phyloP scores from a whole-genome alignment of 2,329 filamentous ascomycete genomes.

The Diaporthe vaccinii region DNA sequence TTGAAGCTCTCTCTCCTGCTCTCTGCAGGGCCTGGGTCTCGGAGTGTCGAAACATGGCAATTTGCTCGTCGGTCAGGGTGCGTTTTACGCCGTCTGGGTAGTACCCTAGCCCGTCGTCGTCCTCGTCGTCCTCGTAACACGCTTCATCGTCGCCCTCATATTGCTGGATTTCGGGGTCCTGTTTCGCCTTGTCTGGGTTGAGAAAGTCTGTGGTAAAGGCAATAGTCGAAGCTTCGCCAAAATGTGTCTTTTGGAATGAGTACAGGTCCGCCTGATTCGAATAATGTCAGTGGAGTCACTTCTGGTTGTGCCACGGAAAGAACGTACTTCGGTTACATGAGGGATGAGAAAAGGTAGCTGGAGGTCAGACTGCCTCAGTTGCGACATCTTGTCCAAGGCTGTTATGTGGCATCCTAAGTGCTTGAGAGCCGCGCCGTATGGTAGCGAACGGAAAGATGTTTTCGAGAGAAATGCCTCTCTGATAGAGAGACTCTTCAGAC shows the following conservation, averaged over 20 bases:
- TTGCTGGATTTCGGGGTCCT: conserved; percentile 46
- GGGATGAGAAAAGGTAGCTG: conserved; percentile 48
- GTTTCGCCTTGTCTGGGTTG: conserved; percentile 46
- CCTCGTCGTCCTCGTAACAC: conserved; percentile 54
- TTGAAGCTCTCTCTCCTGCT: conserved; percentile 54
- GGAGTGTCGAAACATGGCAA: conserved; percentile 89
- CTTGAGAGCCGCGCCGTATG: conserved; percentile 26
- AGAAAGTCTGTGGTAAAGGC: conserved; percentile 63
- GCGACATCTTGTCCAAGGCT: conserved; percentile 35
- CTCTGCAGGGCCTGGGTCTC: conserved; percentile 82
- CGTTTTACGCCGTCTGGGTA: conserved; percentile 90
- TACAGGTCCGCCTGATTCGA: conserved; percentile 68
- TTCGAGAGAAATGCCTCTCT: neutral
- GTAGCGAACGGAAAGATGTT: conserved; percentile 11
- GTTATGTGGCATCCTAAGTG: conserved; percentile 20
- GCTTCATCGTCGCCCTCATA: conserved; percentile 51
- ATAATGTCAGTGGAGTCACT: conserved; percentile 37
- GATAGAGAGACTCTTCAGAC: conserved; percentile 1
- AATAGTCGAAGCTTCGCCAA: conserved; percentile 61
- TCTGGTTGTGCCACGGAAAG: conserved; percentile 4
- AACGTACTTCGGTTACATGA: conserved; percentile 55
- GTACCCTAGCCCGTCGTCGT: conserved; percentile 79
- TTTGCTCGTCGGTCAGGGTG: conserved; percentile 91
- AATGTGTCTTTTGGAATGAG: conserved; percentile 72
- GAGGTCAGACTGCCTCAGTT: conserved; percentile 17